Evolutionary conservation across 352 stramenopile genomes (phyloP), one percentile per base, ranked within the genome.

Genomic region (Globisporangium polare): DNA sequence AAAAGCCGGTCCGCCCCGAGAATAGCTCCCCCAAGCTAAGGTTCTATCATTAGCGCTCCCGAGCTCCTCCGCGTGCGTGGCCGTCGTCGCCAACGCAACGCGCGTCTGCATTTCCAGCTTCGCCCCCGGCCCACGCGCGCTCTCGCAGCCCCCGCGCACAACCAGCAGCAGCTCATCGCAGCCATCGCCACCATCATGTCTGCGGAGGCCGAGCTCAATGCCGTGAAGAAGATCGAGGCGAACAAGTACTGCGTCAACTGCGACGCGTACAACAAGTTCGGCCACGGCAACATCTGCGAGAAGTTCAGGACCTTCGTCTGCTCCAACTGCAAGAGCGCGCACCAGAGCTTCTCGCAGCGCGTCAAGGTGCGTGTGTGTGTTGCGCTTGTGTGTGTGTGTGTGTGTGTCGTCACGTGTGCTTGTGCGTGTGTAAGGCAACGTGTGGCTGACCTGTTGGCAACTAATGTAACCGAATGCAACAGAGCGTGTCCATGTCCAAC

Each of bases 261-360:
- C 67, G 80, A 81, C 57, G 77, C 74, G 57, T 85, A 91, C 74
- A 88, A 81, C 71, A 88, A 92, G 73, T 98, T 97, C 80, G 94
- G 94, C 37, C 95, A 97, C 68, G 78, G 78, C 51, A 97, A 95
- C 55, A 76, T 98, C 39, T 98, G 91, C 76, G 92, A 97, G 62
- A 96, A 96, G 72, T 84, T 90, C 65, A 93, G 74, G 57, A 92
- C 86, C 58, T 98, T 98, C 74, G 89, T 98, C 26, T 98, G 95
- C 75, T 92, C 92, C 66, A 84, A 94, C 63, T 98, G 95, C 78
- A 98, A 98, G 78, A 93, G 85, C 46, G 92, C 89, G 13, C 95
- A 98, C 71, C 92, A 98, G 75, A 96, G 92, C 66, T 96, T 91
- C 65, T 96, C 79, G 43, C 92, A 97, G 71, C 90, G 95, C 78